A percentile compares a stretch with the other conserved stretches of the same genome.
These are phyloP conservation scores for Rhizopus arrhizus DNA, from an alignment of 371 early-diverging fungal species.

Conservation along the genomic window DNA sequence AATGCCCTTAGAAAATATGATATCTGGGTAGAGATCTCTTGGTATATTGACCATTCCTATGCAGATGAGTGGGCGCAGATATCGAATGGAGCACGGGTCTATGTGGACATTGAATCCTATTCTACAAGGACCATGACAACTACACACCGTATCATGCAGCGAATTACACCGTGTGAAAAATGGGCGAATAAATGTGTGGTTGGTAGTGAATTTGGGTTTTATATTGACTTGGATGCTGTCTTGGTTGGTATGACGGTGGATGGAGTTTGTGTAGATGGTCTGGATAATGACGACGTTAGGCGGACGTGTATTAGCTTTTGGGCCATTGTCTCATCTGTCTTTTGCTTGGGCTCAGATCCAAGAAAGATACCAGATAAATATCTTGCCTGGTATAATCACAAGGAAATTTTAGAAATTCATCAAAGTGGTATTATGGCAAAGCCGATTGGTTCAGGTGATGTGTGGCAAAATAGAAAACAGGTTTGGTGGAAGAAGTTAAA, in stretches of 20 bases:
- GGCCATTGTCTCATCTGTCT: conserved; percentile 47
- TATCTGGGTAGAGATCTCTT: conserved; percentile 49
- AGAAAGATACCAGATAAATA: conserved; percentile 45
- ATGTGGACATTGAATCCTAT: conserved; percentile 48
- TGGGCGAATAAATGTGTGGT: conserved; percentile 37
- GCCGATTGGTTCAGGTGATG: conserved; percentile 46
- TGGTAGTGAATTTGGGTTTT: conserved; percentile 38
- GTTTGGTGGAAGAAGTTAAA: conserved; percentile 49
- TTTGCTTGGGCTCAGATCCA: conserved; percentile 49
- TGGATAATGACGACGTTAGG: conserved; percentile 49
- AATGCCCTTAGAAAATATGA: conserved; percentile 33
- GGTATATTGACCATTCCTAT: conserved; percentile 42
- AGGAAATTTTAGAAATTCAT: conserved; percentile 44
- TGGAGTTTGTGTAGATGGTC: conserved; percentile 44
- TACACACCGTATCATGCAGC: conserved; percentile 45
- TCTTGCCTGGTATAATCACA: conserved; percentile 36
- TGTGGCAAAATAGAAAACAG: conserved; percentile 43
- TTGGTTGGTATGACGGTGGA: conserved; percentile 48
- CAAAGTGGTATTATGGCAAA: conserved; percentile 48
- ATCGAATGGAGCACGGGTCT: conserved; percentile 45
- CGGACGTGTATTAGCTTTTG: conserved; percentile 47
- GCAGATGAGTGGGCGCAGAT: conserved; percentile 43
- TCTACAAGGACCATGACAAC: conserved; percentile 46
- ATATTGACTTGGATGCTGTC: conserved; percentile 47
- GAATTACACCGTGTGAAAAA: conserved; percentile 37